Base-by-base conservation (phyloP, 2,329 filamentous ascomycete species). In the Colletotrichum chlorophyti region DNA sequence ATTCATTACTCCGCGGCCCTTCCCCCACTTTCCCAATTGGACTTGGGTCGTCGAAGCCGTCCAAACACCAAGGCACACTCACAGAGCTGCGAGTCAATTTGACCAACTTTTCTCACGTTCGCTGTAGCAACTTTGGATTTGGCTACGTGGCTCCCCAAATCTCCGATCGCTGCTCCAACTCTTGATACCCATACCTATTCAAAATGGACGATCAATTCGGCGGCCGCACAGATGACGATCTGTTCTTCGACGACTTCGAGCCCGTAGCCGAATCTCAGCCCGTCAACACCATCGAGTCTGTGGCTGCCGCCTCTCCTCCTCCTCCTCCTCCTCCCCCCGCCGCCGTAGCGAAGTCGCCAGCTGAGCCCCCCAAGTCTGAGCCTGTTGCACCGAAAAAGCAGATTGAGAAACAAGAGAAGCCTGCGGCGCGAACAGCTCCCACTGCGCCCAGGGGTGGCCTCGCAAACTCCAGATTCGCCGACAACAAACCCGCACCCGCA, bases 161-260 rank as follows among this genome's bases (percentile, higher is more conserved):
- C 37, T 35, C 37, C n/a, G 41, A 42, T 14, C 3, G 21, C 10
- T 21, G 32, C 7, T 14, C 24, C 26, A 50, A 26, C 14, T n/a
- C n/a, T n/a, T n/a, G 27, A 34, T 52, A 23, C 43, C 50, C 23
- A 10, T 49, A 48, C 7, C n/a, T 11, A 14, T 15, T 19, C 53
- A 53, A 37, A 61, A 86, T 86, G 83, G 83, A 86, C 19, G 83
- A 86, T 63, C 83, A 86, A 66, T 86, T 86, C 64, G 79, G 80
- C 58, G 83, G 83, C 43, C 78, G 84, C 17, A 86, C 84, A 41
- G 84, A 87, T 66, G 84, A 87, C 64, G 84, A 86, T 66, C 77
- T 87, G 58, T 87, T 87, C 67, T 80, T 81, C 60, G 84, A 87
- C 64, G 84, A 87, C 65, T 85, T 86, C 58, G 84, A 86, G 68